Evolutionary conservation across 768 basidiomycete species (phyloP).

Genomic region (Boletus edulis): DNA sequence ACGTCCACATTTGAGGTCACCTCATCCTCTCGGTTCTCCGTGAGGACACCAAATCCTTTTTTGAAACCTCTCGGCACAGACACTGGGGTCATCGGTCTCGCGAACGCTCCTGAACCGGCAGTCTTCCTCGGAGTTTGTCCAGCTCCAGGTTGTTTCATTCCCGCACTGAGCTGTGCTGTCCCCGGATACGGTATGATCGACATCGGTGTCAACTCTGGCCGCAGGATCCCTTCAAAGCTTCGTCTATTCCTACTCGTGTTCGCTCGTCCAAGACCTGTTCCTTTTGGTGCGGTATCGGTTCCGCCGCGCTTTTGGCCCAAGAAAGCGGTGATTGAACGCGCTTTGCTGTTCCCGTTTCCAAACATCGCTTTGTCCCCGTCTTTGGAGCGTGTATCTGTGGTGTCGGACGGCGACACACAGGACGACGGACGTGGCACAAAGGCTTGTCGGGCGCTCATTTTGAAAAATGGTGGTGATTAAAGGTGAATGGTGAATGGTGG

Average conservation of each 20-base stretch:
- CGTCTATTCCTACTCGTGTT: constrained; percentile 7
- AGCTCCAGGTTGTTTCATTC: background rate
- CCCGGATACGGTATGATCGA: constrained; percentile 24
- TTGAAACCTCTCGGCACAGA: constrained; percentile 13
- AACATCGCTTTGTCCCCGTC: constrained; percentile 8
- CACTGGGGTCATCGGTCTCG: constrained; percentile 18
- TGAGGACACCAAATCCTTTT: constrained; percentile 5
- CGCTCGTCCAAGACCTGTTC: constrained; percentile 2
- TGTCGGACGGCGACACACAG: constrained; percentile 3
- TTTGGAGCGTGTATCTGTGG: background rate
- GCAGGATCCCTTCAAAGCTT: constrained; percentile 24
- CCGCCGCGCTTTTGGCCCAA: constrained; percentile 18
- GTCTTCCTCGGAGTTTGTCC: constrained; percentile 22
- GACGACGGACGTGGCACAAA: constrained; percentile 24
- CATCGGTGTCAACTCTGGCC: constrained; percentile 21
- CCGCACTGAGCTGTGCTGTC: constrained; percentile 1
- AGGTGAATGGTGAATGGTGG: background rate
- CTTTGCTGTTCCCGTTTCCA: constrained; percentile 10
- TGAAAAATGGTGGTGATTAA: background rate
- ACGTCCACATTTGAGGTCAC: background rate
- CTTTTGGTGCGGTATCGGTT: background rate
- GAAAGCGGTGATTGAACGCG: constrained; percentile 21
- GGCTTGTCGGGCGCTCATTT: constrained; percentile 28
- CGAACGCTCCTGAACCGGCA: constrained; percentile 2
- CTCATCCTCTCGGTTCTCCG: constrained; percentile 8